Evolutionary conservation across 2,329 filamentous ascomycete species (phyloP).

Genomic region (Fusarium sp.): DNA sequence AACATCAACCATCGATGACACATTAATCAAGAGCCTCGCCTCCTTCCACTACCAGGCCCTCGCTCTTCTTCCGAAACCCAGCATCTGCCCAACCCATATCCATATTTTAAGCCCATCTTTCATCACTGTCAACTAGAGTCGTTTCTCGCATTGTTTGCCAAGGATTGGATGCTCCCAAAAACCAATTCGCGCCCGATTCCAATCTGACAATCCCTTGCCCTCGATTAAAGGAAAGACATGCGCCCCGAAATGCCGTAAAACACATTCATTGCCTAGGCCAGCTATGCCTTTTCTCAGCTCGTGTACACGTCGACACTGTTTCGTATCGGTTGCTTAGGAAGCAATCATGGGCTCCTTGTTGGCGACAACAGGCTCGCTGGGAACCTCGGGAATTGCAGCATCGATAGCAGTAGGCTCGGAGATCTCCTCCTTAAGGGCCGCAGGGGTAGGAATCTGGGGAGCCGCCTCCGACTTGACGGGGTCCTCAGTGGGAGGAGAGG

Average conservation of each 20-base stretch:
- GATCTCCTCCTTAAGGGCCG: slow-evolving; percentile 41
- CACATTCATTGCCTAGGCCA: slow-evolving; percentile 43
- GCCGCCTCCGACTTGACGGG: slow-evolving; percentile 42
- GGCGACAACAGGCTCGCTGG: slow-evolving; percentile 36
- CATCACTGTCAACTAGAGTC: slow-evolving; percentile 41
- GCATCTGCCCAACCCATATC: slow-evolving; percentile 33
- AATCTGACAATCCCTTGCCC: slow-evolving; percentile 43
- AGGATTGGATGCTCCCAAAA: slow-evolving; percentile 45
- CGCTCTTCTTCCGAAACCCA: slow-evolving; percentile 7
- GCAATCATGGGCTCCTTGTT: slow-evolving; percentile 45
- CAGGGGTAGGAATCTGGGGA: slow-evolving; percentile 38
- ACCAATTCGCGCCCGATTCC: slow-evolving; percentile 42
- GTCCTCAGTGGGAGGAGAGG: slow-evolving; percentile 53
- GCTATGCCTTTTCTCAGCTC: slow-evolving; percentile 44
- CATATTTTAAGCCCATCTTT: slow-evolving; percentile 40
- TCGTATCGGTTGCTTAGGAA: slow-evolving; percentile 44
- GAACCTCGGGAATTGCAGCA: slow-evolving; percentile 43
- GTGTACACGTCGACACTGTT: slow-evolving; percentile 43
- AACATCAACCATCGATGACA: slow-evolving; percentile 24
- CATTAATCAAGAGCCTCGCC: slow-evolving; percentile 37
- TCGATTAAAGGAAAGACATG: slow-evolving; percentile 41
- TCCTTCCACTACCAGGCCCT: slow-evolving; percentile 1
- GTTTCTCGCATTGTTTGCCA: slow-evolving; percentile 43
- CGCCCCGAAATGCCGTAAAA: slow-evolving; percentile 47
- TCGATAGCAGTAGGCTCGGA: slow-evolving; percentile 42